Conservation (phyloP, 176 grass and related monocot species). For the Triticum urartu region DNA sequence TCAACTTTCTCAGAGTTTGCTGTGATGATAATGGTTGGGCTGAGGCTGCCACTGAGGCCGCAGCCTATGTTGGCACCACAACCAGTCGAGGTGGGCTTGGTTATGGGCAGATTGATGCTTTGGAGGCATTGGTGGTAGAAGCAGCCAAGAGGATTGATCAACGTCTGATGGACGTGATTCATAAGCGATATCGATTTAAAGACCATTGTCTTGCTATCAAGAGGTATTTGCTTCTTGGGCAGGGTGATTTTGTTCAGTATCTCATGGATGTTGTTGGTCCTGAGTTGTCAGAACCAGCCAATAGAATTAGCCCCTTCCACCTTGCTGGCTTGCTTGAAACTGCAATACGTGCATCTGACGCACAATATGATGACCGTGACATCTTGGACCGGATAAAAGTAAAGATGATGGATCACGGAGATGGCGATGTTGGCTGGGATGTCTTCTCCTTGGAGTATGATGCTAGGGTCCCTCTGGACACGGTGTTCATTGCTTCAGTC, state of each 20-base stretch:
- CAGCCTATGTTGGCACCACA: conserved; percentile 78
- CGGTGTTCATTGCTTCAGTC: conserved; percentile 83
- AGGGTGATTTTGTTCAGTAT: conserved; percentile 98
- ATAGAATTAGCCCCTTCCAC: conserved; percentile 94
- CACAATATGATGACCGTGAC: conserved; percentile 87
- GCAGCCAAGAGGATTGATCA: conserved; percentile 81
- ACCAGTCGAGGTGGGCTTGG: conserved; percentile 77
- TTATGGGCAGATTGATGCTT: conserved; percentile 85
- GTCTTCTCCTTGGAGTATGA: conserved; percentile 97
- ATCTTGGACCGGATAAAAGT: conserved; percentile 89
- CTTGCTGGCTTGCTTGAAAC: conserved; percentile 84
- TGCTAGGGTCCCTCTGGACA: conserved; percentile 76
- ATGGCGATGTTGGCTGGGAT: conserved; percentile 92
- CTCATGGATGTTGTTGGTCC: conserved; percentile 93
- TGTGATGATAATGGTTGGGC: conserved; percentile 94
- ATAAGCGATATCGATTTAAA: conserved; percentile 74
- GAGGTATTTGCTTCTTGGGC: conserved; percentile 91
- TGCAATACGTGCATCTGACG: conserved; percentile 84
- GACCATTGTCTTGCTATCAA: conserved; percentile 96
- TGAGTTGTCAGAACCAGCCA: conserved; percentile 90
- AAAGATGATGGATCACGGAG: conserved; percentile 94
- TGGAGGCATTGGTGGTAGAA: conserved; percentile 84
- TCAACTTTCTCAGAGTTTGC: conserved; percentile 89
- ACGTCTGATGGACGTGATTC: conserved; percentile 92
- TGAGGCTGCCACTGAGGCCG: conserved; percentile 61